phyloP scores from a whole-genome alignment of 176 grass and related monocot species.

The Panicum miliaceum region DNA sequence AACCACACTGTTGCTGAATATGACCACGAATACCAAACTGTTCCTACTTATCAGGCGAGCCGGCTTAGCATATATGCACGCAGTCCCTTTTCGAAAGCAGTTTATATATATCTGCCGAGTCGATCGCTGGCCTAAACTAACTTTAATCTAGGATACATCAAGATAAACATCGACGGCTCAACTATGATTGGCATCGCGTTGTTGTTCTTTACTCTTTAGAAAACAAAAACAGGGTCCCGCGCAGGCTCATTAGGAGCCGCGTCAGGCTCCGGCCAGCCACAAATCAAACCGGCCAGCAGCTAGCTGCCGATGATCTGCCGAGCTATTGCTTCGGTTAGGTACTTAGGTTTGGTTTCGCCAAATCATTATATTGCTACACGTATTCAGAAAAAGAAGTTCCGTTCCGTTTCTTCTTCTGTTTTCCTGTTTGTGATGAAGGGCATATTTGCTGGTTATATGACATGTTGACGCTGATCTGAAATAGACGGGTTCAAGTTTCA shows the following conservation, averaged over 20 bases:
- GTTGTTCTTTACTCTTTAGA: not conserved
- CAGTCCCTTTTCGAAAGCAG: not conserved
- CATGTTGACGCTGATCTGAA: not conserved
- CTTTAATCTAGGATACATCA: no score
- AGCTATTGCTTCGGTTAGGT: not conserved
- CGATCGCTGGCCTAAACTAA: not conserved
- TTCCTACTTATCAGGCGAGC: slow-evolving; percentile 8
- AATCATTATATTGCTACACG: not conserved
- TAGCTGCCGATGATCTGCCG: not conserved
- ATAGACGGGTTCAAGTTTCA: not conserved
- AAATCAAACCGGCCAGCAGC: slow-evolving; percentile 7
- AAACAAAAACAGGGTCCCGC: not conserved
- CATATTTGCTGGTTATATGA: not conserved
- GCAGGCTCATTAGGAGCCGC: not conserved
- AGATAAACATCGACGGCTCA: not conserved
- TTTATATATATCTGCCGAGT: not conserved
- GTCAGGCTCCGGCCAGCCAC: not conserved
- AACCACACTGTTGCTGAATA: no score
- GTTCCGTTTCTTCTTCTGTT: not conserved
- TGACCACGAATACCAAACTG: not conserved
- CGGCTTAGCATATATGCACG: not conserved
- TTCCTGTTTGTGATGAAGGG: not conserved
- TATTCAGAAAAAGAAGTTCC: not conserved
- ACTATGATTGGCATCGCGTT: not conserved
- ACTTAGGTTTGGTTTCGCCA: slow-evolving; percentile 7